Conservation (phyloP, 306 rosid species). For the Trifolium subterraneum region DNA sequence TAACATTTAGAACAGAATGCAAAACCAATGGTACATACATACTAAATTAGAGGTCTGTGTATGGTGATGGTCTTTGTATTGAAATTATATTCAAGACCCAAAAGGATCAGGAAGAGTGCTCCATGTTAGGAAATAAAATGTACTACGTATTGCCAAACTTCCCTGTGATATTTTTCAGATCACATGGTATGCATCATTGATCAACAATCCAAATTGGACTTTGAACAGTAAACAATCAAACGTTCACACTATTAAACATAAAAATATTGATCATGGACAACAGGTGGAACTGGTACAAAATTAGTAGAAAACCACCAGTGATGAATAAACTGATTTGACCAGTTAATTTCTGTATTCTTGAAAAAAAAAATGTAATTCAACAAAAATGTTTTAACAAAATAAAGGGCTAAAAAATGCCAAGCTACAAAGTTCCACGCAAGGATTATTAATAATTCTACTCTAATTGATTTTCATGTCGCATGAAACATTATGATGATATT, state of each 20-base stretch:
- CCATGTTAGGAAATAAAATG: not conserved
- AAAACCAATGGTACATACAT: too few species aligned
- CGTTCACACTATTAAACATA: too few species aligned
- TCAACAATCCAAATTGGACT: too few species aligned
- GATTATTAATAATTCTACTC: not conserved
- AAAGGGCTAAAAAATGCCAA: not conserved
- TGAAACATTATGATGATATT: not conserved
- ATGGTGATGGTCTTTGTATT: not conserved
- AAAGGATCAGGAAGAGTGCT: constrained; percentile 4
- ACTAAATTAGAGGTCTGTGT: too few species aligned
- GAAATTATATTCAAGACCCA: constrained; percentile 7
- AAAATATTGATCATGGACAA: not conserved
- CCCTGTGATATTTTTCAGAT: constrained; percentile 1
- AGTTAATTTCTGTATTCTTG: too few species aligned
- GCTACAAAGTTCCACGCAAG: not conserved
- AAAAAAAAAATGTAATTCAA: not conserved
- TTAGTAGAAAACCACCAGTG: not conserved
- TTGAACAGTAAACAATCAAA: too few species aligned
- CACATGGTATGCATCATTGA: not conserved
- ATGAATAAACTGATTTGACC: not conserved
- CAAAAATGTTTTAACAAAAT: not conserved
- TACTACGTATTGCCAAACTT: not conserved
- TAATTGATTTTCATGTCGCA: not conserved
- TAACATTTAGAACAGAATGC: too few species aligned
- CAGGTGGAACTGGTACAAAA: not conserved